Evolutionary conservation across 2,329 filamentous ascomycete species (phyloP).

Genomic region (Karstenula rhodostoma): DNA sequence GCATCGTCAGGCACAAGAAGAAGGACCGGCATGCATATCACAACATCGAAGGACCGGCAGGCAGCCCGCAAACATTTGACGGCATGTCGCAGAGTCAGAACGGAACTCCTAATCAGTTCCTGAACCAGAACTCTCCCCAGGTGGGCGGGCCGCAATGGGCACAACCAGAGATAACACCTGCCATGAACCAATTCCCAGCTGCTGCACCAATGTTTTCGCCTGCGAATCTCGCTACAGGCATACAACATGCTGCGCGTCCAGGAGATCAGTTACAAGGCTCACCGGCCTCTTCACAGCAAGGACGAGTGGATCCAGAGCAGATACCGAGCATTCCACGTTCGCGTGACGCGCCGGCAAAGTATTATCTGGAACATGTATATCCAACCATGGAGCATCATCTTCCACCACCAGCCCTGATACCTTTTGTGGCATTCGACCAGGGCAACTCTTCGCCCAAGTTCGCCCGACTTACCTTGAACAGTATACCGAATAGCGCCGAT

Average conservation of each 20-base stretch:
- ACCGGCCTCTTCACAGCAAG: slow-evolving; percentile 68
- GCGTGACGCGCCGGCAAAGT: slow-evolving; percentile 80
- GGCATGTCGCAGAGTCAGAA: slow-evolving; percentile 68
- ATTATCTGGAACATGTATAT: slow-evolving; percentile 88
- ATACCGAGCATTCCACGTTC: slow-evolving; percentile 89
- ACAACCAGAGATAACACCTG: slow-evolving; percentile 53
- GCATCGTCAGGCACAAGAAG: slow-evolving; percentile 72
- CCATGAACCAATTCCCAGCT: slow-evolving; percentile 69
- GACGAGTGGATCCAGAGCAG: slow-evolving; percentile 86
- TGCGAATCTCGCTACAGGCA: slow-evolving; percentile 41
- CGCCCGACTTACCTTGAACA: slow-evolving; percentile 89
- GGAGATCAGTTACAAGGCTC: slow-evolving; percentile 41
- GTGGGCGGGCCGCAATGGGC: slow-evolving; percentile 50
- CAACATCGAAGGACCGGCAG: slow-evolving; percentile 75
- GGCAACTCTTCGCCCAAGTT: slow-evolving; percentile 97
- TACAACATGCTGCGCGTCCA: slow-evolving; percentile 48
- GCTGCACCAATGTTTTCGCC: slow-evolving; percentile 63
- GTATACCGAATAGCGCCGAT: slow-evolving; percentile 84
- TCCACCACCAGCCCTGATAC: slow-evolving; percentile 85
- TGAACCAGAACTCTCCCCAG: slow-evolving; percentile 57
- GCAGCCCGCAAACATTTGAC: slow-evolving; percentile 74
- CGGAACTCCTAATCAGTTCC: slow-evolving; percentile 64
- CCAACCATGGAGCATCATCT: slow-evolving; percentile 95
- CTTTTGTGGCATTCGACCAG: slow-evolving; percentile 94
- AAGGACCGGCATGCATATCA: slow-evolving; percentile 96